phyloP scores from a whole-genome alignment of 768 basidiomycete genomes.

The Postia placenta region DNA sequence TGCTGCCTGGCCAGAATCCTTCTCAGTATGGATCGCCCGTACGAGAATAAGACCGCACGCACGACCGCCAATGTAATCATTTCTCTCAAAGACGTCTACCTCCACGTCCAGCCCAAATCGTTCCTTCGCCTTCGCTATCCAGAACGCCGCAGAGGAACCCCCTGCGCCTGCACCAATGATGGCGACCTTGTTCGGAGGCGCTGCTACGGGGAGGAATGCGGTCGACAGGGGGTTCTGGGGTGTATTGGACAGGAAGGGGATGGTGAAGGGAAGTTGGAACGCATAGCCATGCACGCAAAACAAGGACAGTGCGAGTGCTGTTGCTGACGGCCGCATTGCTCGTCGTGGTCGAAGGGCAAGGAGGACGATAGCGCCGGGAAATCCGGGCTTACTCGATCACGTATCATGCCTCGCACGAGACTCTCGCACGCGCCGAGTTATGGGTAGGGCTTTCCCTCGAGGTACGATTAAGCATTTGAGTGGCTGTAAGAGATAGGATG shows the following conservation, averaged over 20 bases:
- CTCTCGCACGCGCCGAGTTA: too few relatives aligned
- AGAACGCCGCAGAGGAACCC: constrained; percentile 78
- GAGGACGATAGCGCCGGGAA: too few relatives aligned
- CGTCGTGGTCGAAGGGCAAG: too few relatives aligned
- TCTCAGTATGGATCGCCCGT: constrained; percentile 3
- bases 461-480: too few relatives aligned
- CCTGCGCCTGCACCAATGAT: constrained; percentile 90
- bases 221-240: constrained; percentile 5
- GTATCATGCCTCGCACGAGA: too few relatives aligned
- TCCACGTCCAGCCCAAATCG: constrained; percentile 63
- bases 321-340: too few relatives aligned
- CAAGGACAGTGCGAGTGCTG: neutral
- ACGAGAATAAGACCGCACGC: constrained; percentile 30
- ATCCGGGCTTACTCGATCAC: too few relatives aligned
- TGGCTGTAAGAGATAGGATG: too few relatives aligned
- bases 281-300: constrained; percentile 6
- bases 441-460: too few relatives aligned
- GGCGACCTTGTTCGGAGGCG: constrained; percentile 53
- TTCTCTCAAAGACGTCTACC: constrained; percentile 80
- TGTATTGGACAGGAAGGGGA: constrained; percentile 10
- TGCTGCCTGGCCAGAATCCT: constrained; percentile 52
- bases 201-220: neutral
- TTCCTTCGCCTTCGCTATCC: constrained; percentile 76
- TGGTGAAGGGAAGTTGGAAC: constrained; percentile 14
- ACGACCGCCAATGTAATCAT: constrained; percentile 79